Conservation (phyloP, 257 asterid species). For the Osmanthus fragrans region DNA sequence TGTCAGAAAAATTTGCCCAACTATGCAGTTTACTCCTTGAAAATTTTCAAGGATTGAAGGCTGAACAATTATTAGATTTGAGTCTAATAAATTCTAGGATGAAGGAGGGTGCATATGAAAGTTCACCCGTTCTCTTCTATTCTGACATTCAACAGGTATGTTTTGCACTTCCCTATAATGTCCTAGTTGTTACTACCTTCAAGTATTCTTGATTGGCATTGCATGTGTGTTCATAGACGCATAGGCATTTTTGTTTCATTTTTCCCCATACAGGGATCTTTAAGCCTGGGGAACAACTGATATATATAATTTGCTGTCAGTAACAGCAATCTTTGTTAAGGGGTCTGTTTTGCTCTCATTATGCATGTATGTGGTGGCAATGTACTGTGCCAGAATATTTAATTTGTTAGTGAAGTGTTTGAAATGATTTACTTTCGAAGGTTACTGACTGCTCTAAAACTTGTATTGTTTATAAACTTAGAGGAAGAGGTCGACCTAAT, state of each 20-base stretch:
- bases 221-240: neutral
- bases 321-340: neutral
- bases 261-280: neutral
- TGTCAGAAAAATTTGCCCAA: slow-evolving; percentile 61
- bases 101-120: slow-evolving; percentile 73
- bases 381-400: no score
- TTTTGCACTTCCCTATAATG: slow-evolving; percentile 6
- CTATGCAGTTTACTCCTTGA: slow-evolving; percentile 56
- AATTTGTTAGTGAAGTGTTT: no score
- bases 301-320: neutral
- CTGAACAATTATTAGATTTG: slow-evolving; percentile 56
- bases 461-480: neutral
- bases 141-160: slow-evolving; percentile 80
- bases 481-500: neutral
- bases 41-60: slow-evolving; percentile 58
- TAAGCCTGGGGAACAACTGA: neutral
- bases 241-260: slow-evolving; percentile 1
- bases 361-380: neutral
- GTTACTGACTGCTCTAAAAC: neutral
- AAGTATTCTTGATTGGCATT: neutral
- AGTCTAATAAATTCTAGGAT: slow-evolving; percentile 62
- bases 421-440: neutral
- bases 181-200: neutral
- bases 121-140: slow-evolving; percentile 60
- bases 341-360: slow-evolving; percentile 3